These are phyloP conservation scores for Senna siamea DNA, from an alignment of 306 rosid species.

Conservation along the genomic window DNA sequence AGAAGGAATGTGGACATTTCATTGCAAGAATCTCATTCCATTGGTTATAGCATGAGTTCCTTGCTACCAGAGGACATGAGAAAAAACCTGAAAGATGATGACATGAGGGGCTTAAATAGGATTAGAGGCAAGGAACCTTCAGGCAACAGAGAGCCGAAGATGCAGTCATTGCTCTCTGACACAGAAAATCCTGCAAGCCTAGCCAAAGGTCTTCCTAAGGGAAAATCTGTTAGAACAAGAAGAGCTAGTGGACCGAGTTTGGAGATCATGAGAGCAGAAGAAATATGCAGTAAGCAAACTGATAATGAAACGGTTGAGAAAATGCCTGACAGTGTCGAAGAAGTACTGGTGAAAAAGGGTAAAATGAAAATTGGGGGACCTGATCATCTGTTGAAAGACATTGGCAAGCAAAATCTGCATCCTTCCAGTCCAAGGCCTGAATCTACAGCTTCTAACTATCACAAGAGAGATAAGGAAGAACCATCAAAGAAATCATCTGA, in stretches of 20 bases:
- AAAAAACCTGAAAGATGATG: slow-evolving; percentile 42
- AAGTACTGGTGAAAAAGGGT: slow-evolving; percentile 37
- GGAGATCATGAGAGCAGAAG: slow-evolving; percentile 43
- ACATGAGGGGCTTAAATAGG: no score
- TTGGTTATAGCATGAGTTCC: slow-evolving; percentile 44
- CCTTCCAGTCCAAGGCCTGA: slow-evolving; percentile 38
- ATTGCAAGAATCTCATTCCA: slow-evolving; percentile 44
- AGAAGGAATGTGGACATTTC: slow-evolving; percentile 49
- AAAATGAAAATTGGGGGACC: no score
- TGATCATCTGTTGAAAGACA: no score
- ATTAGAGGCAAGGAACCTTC: no score
- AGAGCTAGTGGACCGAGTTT: slow-evolving; percentile 50
- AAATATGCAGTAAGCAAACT: slow-evolving; percentile 42
- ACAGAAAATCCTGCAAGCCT: slow-evolving; percentile 45
- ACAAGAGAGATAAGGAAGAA: slow-evolving; percentile 44
- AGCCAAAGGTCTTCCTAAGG: slow-evolving; percentile 54
- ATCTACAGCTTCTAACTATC: slow-evolving; percentile 36
- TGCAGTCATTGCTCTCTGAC: slow-evolving; percentile 40
- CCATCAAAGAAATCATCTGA: slow-evolving; percentile 41
- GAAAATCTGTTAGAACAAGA: slow-evolving; percentile 89
- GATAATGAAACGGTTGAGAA: slow-evolving; percentile 45
- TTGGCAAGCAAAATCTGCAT: slow-evolving; percentile 41
- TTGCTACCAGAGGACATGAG: slow-evolving; percentile 39
- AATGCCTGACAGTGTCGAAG: slow-evolving; percentile 42
- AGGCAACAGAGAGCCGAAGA: slow-evolving; percentile 40